Evolutionary conservation across 306 rosid species (phyloP), one percentile per base, ranked within the genome.

Genomic region (Astragalus membranaceus): DNA sequence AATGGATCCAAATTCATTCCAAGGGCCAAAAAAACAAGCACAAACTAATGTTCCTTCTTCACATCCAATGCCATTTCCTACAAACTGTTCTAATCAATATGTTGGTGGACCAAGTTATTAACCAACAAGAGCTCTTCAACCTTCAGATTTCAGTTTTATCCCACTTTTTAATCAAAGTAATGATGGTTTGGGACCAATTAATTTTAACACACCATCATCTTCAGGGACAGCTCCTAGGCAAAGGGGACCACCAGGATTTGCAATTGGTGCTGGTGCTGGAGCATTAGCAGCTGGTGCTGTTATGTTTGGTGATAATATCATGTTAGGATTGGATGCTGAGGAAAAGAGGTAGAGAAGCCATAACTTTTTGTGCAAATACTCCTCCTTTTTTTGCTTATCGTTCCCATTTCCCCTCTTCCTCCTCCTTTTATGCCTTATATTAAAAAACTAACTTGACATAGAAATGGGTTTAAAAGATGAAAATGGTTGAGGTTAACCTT

Each of bases 231-330:
- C 74, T 0, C 76, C 82, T 58, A 74, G 77, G 62, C 85, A 36
- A 37, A 82, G 79, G 52, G 88, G 79, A 15, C 83, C 80, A 26
- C 70, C 89, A 62, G 96, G 86, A 37, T 77, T 88, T 68, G 92
- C 84, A 70, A 64, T 87, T 77, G 83, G 83, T 7, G 79, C 79
- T 7, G 79, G 83, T 59, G 83, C 83, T 20, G 97, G 92, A 69
- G 94, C 95, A 43, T 82, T 91, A 62, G 95, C 95, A 9, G 95
- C 95, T 4, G 95, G 96, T 69, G 94, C 92, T 58, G 86, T 89
- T 23, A 85, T 92, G 73, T 87, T 89, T 39, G 97, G 97, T 17
- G 92, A 85, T 72, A 88, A 89, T 67, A 79, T 85, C 64, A 75
- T 85, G 87, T 75, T 91, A n/a, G 91, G 89, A 46, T 85, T 88